Evolutionary conservation across 1,284 basidiomycete species (phyloP).

Genomic region (Stereum hirsutum): DNA sequence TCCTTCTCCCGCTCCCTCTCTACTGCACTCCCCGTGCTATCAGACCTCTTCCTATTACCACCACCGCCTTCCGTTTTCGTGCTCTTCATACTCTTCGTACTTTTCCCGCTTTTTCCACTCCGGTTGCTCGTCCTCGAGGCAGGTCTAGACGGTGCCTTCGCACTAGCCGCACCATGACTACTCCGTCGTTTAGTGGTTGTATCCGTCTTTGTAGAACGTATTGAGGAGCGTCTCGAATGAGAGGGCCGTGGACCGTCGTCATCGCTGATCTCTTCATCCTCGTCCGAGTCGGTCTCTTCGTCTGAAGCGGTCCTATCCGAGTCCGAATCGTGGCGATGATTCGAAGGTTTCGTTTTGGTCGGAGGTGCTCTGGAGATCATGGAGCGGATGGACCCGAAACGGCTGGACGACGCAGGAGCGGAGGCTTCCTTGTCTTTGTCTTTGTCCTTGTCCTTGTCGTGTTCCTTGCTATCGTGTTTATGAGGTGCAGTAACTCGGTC

Average conservation of each 20-base stretch:
- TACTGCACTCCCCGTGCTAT: conserved; percentile 31
- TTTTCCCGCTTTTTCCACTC: too few relatives aligned
- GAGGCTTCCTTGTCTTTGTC: conserved; percentile 5
- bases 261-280: too few relatives aligned
- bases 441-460: not conserved
- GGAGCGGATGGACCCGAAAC: conserved; percentile 12
- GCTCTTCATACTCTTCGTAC: too few relatives aligned
- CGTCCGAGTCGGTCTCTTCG: too few relatives aligned
- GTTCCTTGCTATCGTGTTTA: too few relatives aligned
- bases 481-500: too few relatives aligned
- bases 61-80: conserved; percentile 45
- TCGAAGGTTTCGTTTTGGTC: too few relatives aligned
- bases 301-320: too few relatives aligned
- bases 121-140: conserved; percentile 29
- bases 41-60: conserved; percentile 49
- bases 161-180: conserved; percentile 18
- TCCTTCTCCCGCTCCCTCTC: conserved; percentile 26
- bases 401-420: too few relatives aligned
- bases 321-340: conserved; percentile 4
- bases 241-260: not conserved
- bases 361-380: conserved; percentile 10
- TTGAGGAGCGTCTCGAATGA: not conserved
- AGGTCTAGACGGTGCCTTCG: conserved; percentile 22
- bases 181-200: too few relatives aligned
- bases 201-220: too few relatives aligned